Percentiles rank a stretch among this genome's conserved stretches.
Conservation (phyloP, 2,329 filamentous ascomycete genomes). For the Xylariales sp. region DNA sequence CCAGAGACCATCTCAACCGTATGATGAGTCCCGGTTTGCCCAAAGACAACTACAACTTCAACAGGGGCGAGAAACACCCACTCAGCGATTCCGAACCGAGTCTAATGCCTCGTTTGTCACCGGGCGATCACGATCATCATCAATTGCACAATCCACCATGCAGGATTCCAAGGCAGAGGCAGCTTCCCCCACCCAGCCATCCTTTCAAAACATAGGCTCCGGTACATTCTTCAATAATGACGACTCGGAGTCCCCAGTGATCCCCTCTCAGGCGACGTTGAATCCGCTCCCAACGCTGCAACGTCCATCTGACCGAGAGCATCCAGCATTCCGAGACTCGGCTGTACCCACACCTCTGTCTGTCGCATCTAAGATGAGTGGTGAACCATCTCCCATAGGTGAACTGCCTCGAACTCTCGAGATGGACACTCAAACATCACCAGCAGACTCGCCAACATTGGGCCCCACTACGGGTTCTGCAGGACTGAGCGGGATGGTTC, state of each 20-base stretch:
- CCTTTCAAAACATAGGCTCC: slow-evolving; percentile 25
- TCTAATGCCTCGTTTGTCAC: slow-evolving; percentile 36
- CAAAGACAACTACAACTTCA: slow-evolving; percentile 80
- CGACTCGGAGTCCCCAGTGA: slow-evolving; percentile 23
- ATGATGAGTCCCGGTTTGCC: slow-evolving; percentile 81
- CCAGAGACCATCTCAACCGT: slow-evolving; percentile 69
- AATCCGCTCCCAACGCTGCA: slow-evolving; percentile 34
- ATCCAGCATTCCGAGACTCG: slow-evolving; percentile 48
- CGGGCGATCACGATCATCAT: slow-evolving; percentile 42
- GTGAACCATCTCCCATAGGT: slow-evolving; percentile 21
- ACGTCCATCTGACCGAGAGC: slow-evolving; percentile 48
- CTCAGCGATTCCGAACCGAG: slow-evolving; percentile 38
- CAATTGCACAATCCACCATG: slow-evolving; percentile 33
- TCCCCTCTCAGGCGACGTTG: slow-evolving; percentile 14
- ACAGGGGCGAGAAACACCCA: slow-evolving; percentile 63
- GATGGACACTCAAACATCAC: slow-evolving; percentile 20
- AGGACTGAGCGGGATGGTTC: slow-evolving; percentile 79
- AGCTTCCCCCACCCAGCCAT: slow-evolving; percentile 20
- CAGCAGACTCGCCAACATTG: slow-evolving; percentile 73
- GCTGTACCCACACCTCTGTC: slow-evolving; percentile 39
- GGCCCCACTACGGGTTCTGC: slow-evolving; percentile 46
- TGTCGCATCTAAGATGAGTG: slow-evolving; percentile 21
- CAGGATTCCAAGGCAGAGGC: slow-evolving; percentile 23
- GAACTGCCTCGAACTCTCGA: slow-evolving; percentile 16
- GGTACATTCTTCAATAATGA: slow-evolving; percentile 41